Conservation (phyloP, 1,284 basidiomycete genomes). For the Ganoderma meredithae region DNA sequence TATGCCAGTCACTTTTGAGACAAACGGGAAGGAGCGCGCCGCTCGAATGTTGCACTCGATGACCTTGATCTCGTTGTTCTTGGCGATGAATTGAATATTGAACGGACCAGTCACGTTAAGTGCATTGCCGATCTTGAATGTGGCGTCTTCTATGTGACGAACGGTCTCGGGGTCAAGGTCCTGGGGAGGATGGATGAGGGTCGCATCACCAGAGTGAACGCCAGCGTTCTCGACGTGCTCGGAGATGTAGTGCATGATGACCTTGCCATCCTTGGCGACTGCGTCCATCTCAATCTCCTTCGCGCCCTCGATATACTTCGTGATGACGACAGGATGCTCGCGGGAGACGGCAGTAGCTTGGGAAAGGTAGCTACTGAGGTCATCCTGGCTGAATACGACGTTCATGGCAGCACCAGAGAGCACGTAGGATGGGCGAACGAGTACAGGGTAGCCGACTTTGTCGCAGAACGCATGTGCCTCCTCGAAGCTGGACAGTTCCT, state of each 20-base stretch:
- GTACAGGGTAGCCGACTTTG: slow-evolving; percentile 93
- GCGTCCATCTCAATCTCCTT: slow-evolving; percentile 99
- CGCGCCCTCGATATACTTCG: slow-evolving; percentile 98
- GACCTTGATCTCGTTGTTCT: slow-evolving; percentile 99
- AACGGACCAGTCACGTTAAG: slow-evolving; percentile 98
- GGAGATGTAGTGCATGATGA: slow-evolving; percentile 99
- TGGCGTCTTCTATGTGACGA: slow-evolving; percentile 95
- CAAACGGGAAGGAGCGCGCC: slow-evolving; percentile 98
- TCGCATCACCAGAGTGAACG: slow-evolving; percentile 97
- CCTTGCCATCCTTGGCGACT: slow-evolving; percentile 94
- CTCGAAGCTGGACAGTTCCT: slow-evolving; percentile 92
- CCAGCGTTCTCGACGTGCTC: slow-evolving; percentile 99
- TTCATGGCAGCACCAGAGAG: slow-evolving; percentile 99
- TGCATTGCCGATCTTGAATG: slow-evolving; percentile 97
- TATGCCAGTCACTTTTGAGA: slow-evolving; percentile 96
- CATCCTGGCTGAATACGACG: slow-evolving; percentile 93
- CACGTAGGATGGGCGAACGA: slow-evolving; percentile 98
- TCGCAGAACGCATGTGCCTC: slow-evolving; percentile 91
- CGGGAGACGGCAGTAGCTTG: slow-evolving; percentile 98
- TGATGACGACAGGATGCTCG: slow-evolving; percentile 98
- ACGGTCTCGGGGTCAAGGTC: slow-evolving; percentile 98
- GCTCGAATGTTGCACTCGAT: slow-evolving; percentile 99
- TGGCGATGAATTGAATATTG: slow-evolving; percentile 99
- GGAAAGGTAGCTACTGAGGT: slow-evolving; percentile 90
- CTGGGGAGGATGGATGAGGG: slow-evolving; percentile 96